Evolutionary conservation across 2,329 filamentous ascomycete species (phyloP).

Genomic region (Aspergillus sergii): DNA sequence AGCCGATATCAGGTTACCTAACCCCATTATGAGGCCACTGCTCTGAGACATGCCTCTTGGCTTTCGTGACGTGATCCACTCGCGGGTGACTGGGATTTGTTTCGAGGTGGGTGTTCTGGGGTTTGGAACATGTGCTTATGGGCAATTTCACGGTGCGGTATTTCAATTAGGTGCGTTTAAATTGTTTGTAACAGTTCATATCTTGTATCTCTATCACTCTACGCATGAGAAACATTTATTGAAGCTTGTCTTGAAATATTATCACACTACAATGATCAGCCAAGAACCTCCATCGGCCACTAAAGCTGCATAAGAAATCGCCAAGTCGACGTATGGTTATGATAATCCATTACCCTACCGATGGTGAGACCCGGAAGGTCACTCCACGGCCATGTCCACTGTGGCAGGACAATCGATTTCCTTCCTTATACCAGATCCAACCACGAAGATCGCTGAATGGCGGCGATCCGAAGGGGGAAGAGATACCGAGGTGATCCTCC

Average conservation of each 20-base stretch:
- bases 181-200: neutral
- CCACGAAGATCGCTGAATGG: neutral
- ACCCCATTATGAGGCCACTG: neutral
- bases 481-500: neutral
- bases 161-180: neutral
- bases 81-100: neutral
- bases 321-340: neutral
- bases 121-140: neutral
- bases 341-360: neutral
- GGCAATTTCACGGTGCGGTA: rapidly evolving
- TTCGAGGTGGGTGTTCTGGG: neutral
- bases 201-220: neutral
- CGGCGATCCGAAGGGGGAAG: neutral
- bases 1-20: neutral
- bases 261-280: too few relatives aligned
- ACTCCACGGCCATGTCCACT: neutral
- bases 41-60: neutral
- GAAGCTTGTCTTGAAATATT: neutral
- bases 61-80: neutral
- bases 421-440: too few relatives aligned
- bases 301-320: neutral
- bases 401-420: neutral
- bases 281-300: neutral
- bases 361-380: too few relatives aligned
- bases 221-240: neutral